Base-by-base conservation (phyloP, 1,284 basidiomycete species). In the Sporisorium reilianum region DNA sequence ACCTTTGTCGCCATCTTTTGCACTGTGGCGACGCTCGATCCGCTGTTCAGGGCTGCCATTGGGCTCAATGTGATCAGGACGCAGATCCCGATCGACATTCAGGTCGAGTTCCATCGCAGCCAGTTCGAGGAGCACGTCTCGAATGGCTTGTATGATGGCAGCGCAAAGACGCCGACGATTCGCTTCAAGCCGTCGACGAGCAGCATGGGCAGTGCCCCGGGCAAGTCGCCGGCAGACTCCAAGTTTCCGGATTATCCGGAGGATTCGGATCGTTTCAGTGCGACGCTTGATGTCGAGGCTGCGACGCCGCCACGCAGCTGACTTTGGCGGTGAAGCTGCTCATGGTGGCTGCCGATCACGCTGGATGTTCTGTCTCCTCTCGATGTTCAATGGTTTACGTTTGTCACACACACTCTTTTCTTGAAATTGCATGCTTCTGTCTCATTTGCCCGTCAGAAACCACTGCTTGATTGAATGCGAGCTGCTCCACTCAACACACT, bases 1-100 rank as follows among this genome's bases (percentile, higher is more conserved):
- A 63, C 44, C 8, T 44, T 53, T 14, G 34, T 64, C 3, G 64
- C 64, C 10, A 1, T 53, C 2, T 73, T 63, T 14, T 67, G 64
- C 25, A 58, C 60, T 1, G 51, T 67, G 11, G 44, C 57, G 1
- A 67, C 60, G 8, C 25, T 73, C 12, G 70, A 73, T 20, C 70
- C 70, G 0, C 25, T 73, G 12, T 73, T 73, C 46, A 25, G 64
- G 1, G 69, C 69, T 1, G 69, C 51, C 4, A 59, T 72, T 10
- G 69, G 69, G 0, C 49, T 72, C 18, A 68, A 58, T 36, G 32
- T 68, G 10, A 28, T 58, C 5, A 22, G 60, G 6, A 54, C 14
- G 1, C 50, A 62, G 5, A 38, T 58, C 16, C 50, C 55, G 0
- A 59, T 63, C 52, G 38, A 59, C 25, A 49, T 68, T 12, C 26